Evolutionary conservation across 2,329 filamentous ascomycete species (phyloP), one percentile per base, ranked within the genome.

Genomic region (Penicillium sp.): DNA sequence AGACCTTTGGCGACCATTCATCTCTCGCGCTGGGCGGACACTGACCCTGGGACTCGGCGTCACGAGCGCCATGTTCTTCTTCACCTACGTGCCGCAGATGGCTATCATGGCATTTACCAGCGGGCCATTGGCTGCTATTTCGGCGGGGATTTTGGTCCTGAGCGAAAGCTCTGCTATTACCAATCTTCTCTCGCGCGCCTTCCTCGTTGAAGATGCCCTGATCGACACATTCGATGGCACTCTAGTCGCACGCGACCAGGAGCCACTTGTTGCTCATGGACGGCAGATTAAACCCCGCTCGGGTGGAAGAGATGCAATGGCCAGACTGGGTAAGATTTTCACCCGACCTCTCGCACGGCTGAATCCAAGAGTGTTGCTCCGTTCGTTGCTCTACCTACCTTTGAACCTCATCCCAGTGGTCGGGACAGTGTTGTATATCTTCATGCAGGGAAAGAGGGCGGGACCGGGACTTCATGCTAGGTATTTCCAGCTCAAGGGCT

Each of bases 381-480:
- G 90, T 39, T 93, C 93, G 66, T 69, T 96, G 59, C 83, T 97
- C 76, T 94, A 95, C 70, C 79, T 96, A 39, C 92, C 93, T 10
- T 80, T 97, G 57, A 97, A 97, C 76, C 91, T 96, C 69, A 91
- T 97, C 48, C 93, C 93, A 0, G 81, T 97, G 0, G 84, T 96
- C 16, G 93, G 93, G 6, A 96, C 92, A 0, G 77, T 86, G 7
- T 76, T 91, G 4, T 97, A 96, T 72, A 81, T 97, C 32, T 70
- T 88, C 27, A 70, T 95, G 14, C 91, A 96, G 72, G 88, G 87
- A 72, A 73, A 72, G 64, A 78, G 76, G 54, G 70, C 76, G 26
- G 84, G 81, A 2, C 83, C 84, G 38, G 76, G 76, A 0, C 77
- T 79, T 35, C 81, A 84, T 67, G 69, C 72, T 3, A 71, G 94